Conservation (phyloP, 2,329 filamentous ascomycete species). For the Bipolaris victoriae region DNA sequence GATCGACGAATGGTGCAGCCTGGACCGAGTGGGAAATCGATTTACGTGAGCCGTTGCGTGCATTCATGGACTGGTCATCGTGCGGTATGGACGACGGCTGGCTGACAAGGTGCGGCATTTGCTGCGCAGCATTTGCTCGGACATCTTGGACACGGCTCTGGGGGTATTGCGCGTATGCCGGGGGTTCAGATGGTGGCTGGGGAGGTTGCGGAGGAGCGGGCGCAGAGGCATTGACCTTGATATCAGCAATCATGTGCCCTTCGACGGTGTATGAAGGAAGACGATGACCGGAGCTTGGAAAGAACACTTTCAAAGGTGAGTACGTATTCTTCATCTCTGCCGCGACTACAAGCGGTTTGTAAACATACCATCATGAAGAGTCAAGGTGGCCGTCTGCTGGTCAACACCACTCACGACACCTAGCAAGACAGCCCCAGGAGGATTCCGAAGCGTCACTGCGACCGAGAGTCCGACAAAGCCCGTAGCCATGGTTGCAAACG, state of each 20-base stretch:
- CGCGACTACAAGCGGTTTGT: neutral
- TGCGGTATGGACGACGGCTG: constrained; percentile 20
- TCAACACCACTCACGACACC: constrained; percentile 75
- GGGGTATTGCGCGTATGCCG: constrained; percentile 31
- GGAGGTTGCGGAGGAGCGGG: constrained; percentile 23
- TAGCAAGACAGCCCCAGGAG: constrained; percentile 67
- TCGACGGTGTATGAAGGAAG: constrained; percentile 63
- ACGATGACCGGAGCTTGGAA: constrained; percentile 60
- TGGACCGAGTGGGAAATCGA: constrained; percentile 32
- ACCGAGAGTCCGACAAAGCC: constrained; percentile 80
- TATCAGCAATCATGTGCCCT: constrained; percentile 64
- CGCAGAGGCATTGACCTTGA: constrained; percentile 56
- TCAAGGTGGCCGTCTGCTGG: constrained; percentile 66
- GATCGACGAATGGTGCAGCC: constrained; percentile 69
- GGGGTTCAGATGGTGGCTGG: constrained; percentile 24
- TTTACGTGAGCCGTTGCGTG: constrained; percentile 15
- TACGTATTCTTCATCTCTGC: neutral
- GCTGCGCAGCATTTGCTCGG: constrained; percentile 9
- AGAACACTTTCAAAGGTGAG: constrained; percentile 53
- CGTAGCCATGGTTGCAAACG: constrained; percentile 59
- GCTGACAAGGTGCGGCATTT: constrained; percentile 20
- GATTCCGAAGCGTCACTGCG: constrained; percentile 71
- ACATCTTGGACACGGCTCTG: constrained; percentile 20
- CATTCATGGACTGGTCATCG: constrained; percentile 4
- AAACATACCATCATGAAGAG: constrained; percentile 70